Conservation (phyloP, 345 rosid genomes). For the Eucalyptus sp. region DNA sequence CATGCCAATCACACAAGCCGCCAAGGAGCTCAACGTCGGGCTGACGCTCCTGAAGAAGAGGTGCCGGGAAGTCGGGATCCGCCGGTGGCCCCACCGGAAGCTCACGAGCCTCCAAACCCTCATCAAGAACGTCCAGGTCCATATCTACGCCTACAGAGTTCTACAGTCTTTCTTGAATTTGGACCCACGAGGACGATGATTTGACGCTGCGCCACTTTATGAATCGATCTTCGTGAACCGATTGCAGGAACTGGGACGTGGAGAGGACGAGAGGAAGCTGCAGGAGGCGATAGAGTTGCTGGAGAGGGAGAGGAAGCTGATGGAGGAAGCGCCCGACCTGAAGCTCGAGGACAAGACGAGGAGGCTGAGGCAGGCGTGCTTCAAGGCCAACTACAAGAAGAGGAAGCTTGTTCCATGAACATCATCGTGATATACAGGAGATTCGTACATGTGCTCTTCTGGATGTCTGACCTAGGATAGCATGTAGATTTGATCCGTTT, state of each 20-base stretch:
- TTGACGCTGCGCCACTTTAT: neutral
- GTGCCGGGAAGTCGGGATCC: slow-evolving; percentile 57
- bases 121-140: slow-evolving; percentile 50
- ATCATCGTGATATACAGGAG: neutral
- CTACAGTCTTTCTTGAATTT: neutral
- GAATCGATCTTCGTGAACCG: neutral
- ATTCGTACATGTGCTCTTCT: neutral
- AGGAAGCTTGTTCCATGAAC: slow-evolving; percentile 5
- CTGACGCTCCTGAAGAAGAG: slow-evolving; percentile 61
- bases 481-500: neutral
- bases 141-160: neutral
- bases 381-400: slow-evolving; percentile 73
- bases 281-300: slow-evolving; percentile 33
- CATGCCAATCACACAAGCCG: slow-evolving; percentile 48
- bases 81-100: slow-evolving; percentile 74
- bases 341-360: slow-evolving; percentile 43
- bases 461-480: neutral
- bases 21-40: slow-evolving; percentile 59
- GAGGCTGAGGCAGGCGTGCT: slow-evolving; percentile 68
- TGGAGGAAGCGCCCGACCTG: slow-evolving; percentile 56
- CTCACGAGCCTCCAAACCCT: slow-evolving; percentile 57
- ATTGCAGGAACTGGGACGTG: neutral
- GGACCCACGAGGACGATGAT: neutral
- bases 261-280: slow-evolving; percentile 3
- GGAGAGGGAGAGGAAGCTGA: slow-evolving; percentile 48